phyloP scores from a whole-genome alignment of 2,329 filamentous ascomycete species.

The Colletotrichum musicola region DNA sequence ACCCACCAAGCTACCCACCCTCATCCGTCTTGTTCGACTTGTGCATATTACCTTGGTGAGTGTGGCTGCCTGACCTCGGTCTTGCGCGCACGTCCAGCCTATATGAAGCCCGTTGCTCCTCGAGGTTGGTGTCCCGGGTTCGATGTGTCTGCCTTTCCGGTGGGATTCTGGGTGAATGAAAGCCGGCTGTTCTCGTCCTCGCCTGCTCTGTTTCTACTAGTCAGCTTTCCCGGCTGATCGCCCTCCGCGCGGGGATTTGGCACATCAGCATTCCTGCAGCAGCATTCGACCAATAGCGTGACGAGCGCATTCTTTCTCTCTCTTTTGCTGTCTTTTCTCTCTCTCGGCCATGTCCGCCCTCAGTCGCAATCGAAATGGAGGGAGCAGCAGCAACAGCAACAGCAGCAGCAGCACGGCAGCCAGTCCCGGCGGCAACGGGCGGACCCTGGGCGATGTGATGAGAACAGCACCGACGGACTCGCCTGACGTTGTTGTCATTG shows the following conservation, averaged over 20 bases:
- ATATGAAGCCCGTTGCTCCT: conserved; percentile 32
- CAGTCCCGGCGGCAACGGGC: neutral
- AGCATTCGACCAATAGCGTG: conserved; percentile 10
- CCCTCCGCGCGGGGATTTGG: neutral
- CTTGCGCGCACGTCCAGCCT: conserved; percentile 26
- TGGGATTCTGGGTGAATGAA: neutral
- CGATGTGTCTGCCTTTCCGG: conserved; percentile 12
- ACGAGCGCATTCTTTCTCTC: conserved; percentile 10
- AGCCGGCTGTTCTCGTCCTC: neutral
- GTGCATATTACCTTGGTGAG: conserved; percentile 27
- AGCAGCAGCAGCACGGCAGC: conserved; percentile 7
- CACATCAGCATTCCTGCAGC: neutral
- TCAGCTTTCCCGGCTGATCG: conserved; percentile 10
- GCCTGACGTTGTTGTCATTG: conserved; percentile 55
- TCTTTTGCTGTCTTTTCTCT: neutral
- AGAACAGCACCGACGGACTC: conserved; percentile 52
- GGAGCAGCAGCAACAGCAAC: conserved; percentile 10
- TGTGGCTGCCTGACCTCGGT: conserved; percentile 39
- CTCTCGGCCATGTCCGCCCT: conserved; percentile 23
- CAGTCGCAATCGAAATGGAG: conserved; percentile 6
- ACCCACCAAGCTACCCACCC: conserved; percentile 38
- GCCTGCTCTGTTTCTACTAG: neutral
- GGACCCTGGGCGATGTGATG: conserved; percentile 56
- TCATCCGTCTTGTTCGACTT: conserved; percentile 38
- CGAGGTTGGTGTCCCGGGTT: neutral